Base-by-base conservation (phyloP, 2,329 filamentous ascomycete species). In the Paraphoma sp. region DNA sequence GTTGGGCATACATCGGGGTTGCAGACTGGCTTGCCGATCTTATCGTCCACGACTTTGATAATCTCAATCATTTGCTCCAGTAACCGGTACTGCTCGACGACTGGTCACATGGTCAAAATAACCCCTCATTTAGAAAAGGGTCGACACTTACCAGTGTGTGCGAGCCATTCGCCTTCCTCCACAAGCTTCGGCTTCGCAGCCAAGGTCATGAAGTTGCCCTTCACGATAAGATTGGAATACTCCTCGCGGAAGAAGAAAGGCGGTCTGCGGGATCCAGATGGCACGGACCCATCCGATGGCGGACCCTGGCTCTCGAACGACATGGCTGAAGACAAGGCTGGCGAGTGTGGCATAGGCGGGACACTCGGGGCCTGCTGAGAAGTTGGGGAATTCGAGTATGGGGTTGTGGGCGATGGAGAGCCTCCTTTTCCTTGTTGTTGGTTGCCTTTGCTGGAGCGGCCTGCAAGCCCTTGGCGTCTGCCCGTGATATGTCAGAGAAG, bases 171-270 rank as follows among this genome's bases (percentile, higher is more conserved):
- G 64, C 92, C 94, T 74, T 92, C 88, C 71, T 97, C 94, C 45
- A 97, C 91, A 54, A 95, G 93, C 81, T 94, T 93, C 18, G 94
- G 94, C 73, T 93, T 90, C 48, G 93, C 92, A 70, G 93, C 96
- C 57, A 98, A 80, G 10, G 94, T 97, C 89, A 97, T 92, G 75
- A 98, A 97, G 81, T 97, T 98, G 57, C 94, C 94, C 81, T 94
- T 96, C 71, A 97, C 93, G 64, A 97, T 96, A 71, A 96, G 88
- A 74, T 89, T 91, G 52, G 90, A 89, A 73, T 91, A 90, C 59
- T 87, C 81, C 53, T 89, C 84, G 70, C 91, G 89, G 70, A 93
- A 86, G 87, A 91, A 93, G 59, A 91, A 80, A 14, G 91, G 91
- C 41, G 86, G 84, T 56, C 89, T 89, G 57, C 91, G 81, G 65